Evolutionary conservation across 2,329 filamentous ascomycete genomes (phyloP).

Genomic region (Blastomyces gilchristii): DNA sequence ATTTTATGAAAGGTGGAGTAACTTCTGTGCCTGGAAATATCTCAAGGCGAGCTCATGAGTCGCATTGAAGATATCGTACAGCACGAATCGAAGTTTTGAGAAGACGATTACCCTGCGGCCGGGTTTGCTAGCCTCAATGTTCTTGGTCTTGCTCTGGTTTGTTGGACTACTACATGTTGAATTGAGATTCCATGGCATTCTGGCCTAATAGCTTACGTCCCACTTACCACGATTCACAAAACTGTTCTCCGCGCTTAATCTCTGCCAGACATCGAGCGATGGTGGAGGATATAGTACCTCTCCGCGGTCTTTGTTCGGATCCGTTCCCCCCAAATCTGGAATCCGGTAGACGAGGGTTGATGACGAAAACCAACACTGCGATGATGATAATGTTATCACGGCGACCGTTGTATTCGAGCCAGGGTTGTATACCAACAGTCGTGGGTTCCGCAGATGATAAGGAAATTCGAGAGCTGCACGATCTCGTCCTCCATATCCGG

Average conservation of each 20-base stretch:
- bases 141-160: not conserved
- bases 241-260: not conserved
- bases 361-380: not conserved
- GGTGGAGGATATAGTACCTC: not conserved
- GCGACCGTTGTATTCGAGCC: not conserved
- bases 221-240: not conserved
- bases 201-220: not conserved
- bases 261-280: not conserved
- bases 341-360: not conserved
- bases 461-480: not conserved
- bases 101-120: too few relatives aligned
- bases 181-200: not conserved
- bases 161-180: not conserved
- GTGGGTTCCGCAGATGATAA: not conserved
- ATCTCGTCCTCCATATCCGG: not conserved
- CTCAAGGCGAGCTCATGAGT: not conserved
- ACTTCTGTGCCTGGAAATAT: too few relatives aligned
- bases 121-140: not conserved
- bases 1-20: too few relatives aligned
- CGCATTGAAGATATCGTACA: not conserved
- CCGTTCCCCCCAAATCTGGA: not conserved
- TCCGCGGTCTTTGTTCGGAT: not conserved
- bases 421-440: not conserved
- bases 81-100: too few relatives aligned
- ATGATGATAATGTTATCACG: not conserved